Conservation (phyloP, 805 yeast genomes). For the Pichia manshurica region DNA sequence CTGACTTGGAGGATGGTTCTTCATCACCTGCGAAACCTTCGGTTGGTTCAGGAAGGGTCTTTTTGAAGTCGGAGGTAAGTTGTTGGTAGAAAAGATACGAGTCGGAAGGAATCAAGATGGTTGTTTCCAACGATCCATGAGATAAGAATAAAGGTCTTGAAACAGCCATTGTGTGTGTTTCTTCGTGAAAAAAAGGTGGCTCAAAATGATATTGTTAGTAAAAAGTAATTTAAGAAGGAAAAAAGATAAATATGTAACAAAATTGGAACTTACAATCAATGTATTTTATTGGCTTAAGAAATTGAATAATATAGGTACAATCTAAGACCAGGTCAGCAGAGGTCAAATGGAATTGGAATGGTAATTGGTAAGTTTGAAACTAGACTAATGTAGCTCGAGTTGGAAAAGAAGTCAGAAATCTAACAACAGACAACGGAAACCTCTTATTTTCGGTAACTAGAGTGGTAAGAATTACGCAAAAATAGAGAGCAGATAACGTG, state of each 20-base stretch:
- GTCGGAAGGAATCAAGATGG: slow-evolving; percentile 78
- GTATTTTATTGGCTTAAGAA: too few relatives aligned
- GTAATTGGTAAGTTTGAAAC: too few relatives aligned
- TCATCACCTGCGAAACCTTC: slow-evolving; percentile 82
- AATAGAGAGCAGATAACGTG: too few relatives aligned
- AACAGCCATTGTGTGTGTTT: slow-evolving; percentile 20
- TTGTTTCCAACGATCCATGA: slow-evolving; percentile 86
- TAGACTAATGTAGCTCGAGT: too few relatives aligned
- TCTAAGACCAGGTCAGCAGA: too few relatives aligned
- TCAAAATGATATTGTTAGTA: background rate
- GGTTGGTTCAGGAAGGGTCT: slow-evolving; percentile 70
- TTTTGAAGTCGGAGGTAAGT: slow-evolving; percentile 77
- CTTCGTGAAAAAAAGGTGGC: background rate
- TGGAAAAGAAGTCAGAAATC: too few relatives aligned
- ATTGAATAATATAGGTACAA: too few relatives aligned
- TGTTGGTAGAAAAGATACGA: slow-evolving; percentile 78
- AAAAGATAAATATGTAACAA: background rate
- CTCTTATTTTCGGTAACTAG: background rate
- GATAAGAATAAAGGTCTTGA: slow-evolving; percentile 74
- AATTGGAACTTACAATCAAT: background rate
- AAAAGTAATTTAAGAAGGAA: background rate
- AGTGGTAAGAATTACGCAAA: slow-evolving; percentile 1
- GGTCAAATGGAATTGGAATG: too few relatives aligned
- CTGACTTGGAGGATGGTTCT: slow-evolving; percentile 84
- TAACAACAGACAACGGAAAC: too few relatives aligned